A percentile compares a stretch with the other conserved stretches of the same genome.
These are phyloP conservation scores for Jaltomata sinuosa DNA, from an alignment of 257 asterid species.

Conservation along the genomic window DNA sequence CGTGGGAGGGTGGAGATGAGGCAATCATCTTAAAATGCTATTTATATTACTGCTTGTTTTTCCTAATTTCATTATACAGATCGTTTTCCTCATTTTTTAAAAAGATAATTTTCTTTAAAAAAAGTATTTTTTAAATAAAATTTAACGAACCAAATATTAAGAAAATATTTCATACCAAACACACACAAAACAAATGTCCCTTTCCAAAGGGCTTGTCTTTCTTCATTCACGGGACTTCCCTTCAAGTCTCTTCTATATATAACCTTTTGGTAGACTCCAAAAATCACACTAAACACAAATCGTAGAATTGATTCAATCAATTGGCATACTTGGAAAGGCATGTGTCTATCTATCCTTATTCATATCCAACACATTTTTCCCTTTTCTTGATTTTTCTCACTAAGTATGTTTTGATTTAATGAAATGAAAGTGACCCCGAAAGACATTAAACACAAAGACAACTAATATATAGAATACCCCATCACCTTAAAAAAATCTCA, in stretches of 20 bases:
- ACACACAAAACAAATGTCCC: neutral
- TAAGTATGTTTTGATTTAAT: neutral
- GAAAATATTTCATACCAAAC: neutral
- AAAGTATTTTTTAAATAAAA: neutral
- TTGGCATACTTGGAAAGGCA: neutral
- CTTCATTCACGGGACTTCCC: slow-evolving; percentile 2
- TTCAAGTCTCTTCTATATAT: neutral
- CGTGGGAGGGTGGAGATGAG: neutral
- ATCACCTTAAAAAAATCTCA: slow-evolving; percentile 1
- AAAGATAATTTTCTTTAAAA: neutral
- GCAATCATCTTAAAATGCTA: too few species aligned
- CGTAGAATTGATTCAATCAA: neutral
- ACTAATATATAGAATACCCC: neutral
- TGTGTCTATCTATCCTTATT: neutral
- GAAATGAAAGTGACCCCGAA: neutral
- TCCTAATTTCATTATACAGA: neutral
- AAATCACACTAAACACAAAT: neutral
- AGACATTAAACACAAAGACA: neutral
- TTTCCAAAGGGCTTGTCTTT: neutral
- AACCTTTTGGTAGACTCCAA: slow-evolving; percentile 4
- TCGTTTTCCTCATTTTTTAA: neutral
- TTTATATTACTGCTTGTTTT: neutral
- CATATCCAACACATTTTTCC: neutral
- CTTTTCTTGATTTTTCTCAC: neutral
- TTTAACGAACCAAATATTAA: neutral